These are phyloP conservation scores for Coemansia sp. DNA, from an alignment of 371 early-diverging fungal genomes.

Conservation along the genomic window DNA sequence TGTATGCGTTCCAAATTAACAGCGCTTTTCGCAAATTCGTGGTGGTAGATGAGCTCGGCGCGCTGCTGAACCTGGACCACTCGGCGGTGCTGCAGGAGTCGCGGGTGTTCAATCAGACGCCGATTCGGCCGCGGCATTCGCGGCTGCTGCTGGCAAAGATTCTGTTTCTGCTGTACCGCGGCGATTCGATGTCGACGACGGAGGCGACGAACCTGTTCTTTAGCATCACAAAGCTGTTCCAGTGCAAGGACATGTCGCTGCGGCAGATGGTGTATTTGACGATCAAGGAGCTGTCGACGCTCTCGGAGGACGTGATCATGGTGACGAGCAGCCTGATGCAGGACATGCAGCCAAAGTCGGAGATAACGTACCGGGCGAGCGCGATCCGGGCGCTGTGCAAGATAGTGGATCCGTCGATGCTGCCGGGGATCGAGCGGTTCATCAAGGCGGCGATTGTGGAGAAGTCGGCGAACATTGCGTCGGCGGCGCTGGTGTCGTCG, in stretches of 20 bases:
- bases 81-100: constrained; percentile 95
- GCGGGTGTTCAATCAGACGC: constrained; percentile 94
- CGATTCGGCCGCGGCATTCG: constrained; percentile 93
- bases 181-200: constrained; percentile 81
- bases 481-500: constrained; percentile 91
- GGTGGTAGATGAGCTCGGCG: constrained; percentile 52
- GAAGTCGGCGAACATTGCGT: constrained; percentile 84
- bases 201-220: constrained; percentile 98
- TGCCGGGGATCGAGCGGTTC: constrained; percentile 94
- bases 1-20: background rate
- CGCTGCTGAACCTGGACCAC: constrained; percentile 74
- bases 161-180: constrained; percentile 86
- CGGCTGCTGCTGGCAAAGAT: constrained; percentile 90
- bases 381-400: constrained; percentile 95
- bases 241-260: constrained; percentile 91
- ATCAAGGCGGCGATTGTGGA: constrained; percentile 97
- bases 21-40: background rate
- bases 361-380: constrained; percentile 89
- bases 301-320: constrained; percentile 97
- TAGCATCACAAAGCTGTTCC: constrained; percentile 95
- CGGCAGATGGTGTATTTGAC: constrained; percentile 96
- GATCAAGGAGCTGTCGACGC: constrained; percentile 92
- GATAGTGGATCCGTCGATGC: constrained; percentile 95
- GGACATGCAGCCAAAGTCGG: constrained; percentile 93
- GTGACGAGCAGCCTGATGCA: constrained; percentile 94